Conservation (phyloP, 306 rosid genomes). For the Sophora flavescens region DNA sequence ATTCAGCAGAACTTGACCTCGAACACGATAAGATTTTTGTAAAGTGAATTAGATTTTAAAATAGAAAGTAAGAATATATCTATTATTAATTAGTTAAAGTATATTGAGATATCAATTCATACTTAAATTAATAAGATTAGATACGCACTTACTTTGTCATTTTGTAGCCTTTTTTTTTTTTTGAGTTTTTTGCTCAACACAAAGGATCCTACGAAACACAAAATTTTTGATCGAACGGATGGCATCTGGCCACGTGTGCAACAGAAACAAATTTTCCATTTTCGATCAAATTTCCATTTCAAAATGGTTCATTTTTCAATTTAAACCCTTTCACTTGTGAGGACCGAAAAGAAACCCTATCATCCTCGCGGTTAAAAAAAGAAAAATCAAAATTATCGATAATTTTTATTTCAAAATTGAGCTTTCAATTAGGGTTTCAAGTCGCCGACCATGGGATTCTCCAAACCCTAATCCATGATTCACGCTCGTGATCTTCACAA, state of each 20-base stretch:
- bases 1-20: background rate
- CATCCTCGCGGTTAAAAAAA: slow-evolving; percentile 61
- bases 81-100: too few relatives aligned
- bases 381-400: slow-evolving; percentile 41
- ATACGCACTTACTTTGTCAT: too few relatives aligned
- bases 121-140: too few relatives aligned
- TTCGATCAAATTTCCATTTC: slow-evolving; percentile 22
- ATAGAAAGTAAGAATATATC: too few relatives aligned
- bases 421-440: slow-evolving; percentile 72
- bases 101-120: too few relatives aligned
- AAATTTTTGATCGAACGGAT: slow-evolving; percentile 34
- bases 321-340: slow-evolving; percentile 59
- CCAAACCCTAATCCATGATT: slow-evolving; percentile 62
- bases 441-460: slow-evolving; percentile 45
- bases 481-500: slow-evolving; percentile 56
- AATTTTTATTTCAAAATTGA: slow-evolving; percentile 49
- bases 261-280: background rate
- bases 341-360: slow-evolving; percentile 81
- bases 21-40: too few relatives aligned
- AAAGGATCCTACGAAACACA: slow-evolving; percentile 1
- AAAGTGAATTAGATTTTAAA: too few relatives aligned
- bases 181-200: too few relatives aligned
- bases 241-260: slow-evolving; percentile 36
- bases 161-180: too few relatives aligned
- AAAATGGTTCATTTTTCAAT: slow-evolving; percentile 53